phyloP scores from a whole-genome alignment of 2,329 filamentous ascomycete species.

The Colletotrichum orbiculare region DNA sequence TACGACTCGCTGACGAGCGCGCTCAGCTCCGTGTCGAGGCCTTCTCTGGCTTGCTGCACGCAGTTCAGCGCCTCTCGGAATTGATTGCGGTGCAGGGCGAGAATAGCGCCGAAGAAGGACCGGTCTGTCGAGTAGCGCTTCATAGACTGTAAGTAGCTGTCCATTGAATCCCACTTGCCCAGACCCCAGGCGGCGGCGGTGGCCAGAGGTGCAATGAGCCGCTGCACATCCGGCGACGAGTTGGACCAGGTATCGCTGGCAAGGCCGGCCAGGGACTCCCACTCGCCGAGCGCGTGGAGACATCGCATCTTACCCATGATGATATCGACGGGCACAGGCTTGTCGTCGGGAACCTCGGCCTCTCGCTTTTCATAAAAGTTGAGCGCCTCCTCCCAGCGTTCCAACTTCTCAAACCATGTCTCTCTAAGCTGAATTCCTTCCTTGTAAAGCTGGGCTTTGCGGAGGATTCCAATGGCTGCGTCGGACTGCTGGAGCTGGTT shows the following conservation, averaged over 20 bases:
- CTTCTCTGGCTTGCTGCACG: conserved; percentile 92
- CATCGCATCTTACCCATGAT: conserved; percentile 99
- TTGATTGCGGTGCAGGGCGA: conserved; percentile 94
- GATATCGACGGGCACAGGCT: conserved; percentile 82
- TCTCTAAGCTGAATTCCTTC: conserved; percentile 94
- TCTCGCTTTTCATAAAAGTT: conserved; percentile 92
- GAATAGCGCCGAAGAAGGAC: conserved; percentile 96
- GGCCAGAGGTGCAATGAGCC: conserved; percentile 90
- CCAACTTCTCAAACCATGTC: conserved; percentile 98
- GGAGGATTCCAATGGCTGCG: conserved; percentile 95
- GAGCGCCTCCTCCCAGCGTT: conserved; percentile 97
- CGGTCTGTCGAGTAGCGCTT: conserved; percentile 92
- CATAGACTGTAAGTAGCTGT: conserved; percentile 95
- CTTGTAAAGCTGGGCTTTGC: conserved; percentile 94
- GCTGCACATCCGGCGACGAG: conserved; percentile 86
- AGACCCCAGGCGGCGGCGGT: conserved; percentile 97
- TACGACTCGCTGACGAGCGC: conserved; percentile 98
- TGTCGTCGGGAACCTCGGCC: conserved; percentile 68
- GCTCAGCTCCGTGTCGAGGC: conserved; percentile 93
- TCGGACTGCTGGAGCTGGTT: conserved; percentile 99
- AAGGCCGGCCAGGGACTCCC: conserved; percentile 90
- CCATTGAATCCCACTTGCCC: conserved; percentile 98
- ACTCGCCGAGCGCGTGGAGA: conserved; percentile 95
- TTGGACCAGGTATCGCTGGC: conserved; percentile 95
- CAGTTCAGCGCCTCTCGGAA: conserved; percentile 91